phyloP scores from a whole-genome alignment of 2,329 filamentous ascomycete species.

The Biscogniauxia mediterranea region DNA sequence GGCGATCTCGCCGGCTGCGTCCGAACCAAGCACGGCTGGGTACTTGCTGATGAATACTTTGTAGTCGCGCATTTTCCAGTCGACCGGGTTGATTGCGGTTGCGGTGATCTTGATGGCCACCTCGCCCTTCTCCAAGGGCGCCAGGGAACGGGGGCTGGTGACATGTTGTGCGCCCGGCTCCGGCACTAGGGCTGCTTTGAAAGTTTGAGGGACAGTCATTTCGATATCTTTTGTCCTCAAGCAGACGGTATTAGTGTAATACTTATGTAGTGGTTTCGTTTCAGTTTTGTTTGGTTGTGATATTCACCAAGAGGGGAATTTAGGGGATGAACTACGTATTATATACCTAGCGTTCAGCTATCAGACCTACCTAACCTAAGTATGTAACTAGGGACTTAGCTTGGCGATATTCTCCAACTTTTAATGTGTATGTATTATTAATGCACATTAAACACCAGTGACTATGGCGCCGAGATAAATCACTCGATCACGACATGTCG shows the following conservation, averaged over 20 bases:
- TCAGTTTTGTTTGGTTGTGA: not conserved
- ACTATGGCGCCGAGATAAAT: too few species aligned
- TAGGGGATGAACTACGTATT: too few species aligned
- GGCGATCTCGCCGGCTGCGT: slow-evolving; percentile 23
- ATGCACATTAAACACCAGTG: too few species aligned
- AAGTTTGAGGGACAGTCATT: slow-evolving; percentile 16
- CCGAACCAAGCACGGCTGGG: slow-evolving; percentile 23
- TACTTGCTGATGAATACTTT: slow-evolving; percentile 21
- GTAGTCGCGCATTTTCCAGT: slow-evolving; percentile 36
- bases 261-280: not conserved
- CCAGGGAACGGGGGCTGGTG: slow-evolving; percentile 18
- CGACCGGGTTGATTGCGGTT: slow-evolving; percentile 35
- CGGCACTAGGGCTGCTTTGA: slow-evolving; percentile 17
- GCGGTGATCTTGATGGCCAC: slow-evolving; percentile 19
- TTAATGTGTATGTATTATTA: too few species aligned
- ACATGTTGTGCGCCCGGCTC: slow-evolving; percentile 13
- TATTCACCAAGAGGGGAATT: not conserved
- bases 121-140: slow-evolving; percentile 7
- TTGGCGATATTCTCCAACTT: too few species aligned
- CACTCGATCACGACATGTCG: too few species aligned
- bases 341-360: too few species aligned
- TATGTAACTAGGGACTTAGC: too few species aligned
- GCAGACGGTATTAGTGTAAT: not conserved
- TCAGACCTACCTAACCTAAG: too few species aligned
- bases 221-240: not conserved